Conservation (phyloP, 179 eudicot species). For the Carnegiea gigantea region DNA sequence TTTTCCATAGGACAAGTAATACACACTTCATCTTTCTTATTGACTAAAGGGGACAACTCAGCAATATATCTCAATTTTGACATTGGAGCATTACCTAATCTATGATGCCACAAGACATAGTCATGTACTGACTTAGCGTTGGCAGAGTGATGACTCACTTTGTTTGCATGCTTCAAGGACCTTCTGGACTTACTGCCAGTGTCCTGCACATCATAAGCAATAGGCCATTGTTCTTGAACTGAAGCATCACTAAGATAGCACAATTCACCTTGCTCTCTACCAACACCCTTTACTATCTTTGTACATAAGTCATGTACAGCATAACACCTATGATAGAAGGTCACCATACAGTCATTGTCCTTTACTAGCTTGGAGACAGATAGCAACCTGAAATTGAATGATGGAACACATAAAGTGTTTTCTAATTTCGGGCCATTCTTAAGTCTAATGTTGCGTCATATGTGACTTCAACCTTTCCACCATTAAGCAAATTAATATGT, state of each 20-base stretch:
- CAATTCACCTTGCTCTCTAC: neutral
- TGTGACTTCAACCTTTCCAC: neutral
- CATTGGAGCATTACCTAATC: neutral
- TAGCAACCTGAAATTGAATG: neutral
- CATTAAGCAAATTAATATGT: neutral
- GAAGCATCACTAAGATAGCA: neutral
- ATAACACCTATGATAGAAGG: neutral
- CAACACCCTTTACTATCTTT: neutral
- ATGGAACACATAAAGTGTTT: neutral
- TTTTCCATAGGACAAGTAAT: neutral
- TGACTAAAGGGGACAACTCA: neutral
- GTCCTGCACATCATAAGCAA: neutral
- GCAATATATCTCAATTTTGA: neutral
- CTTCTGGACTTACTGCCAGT: neutral
- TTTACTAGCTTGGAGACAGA: neutral
- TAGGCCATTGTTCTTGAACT: neutral
- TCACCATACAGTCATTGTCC: neutral
- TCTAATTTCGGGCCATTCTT: no score
- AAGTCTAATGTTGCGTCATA: no score
- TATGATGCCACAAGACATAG: neutral
- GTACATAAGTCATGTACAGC: neutral
- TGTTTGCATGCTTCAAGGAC: neutral
- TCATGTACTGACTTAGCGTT: neutral
- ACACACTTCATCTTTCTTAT: neutral
- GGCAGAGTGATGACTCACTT: neutral